Base-by-base conservation (phyloP, 345 rosid genomes). In the Brassica nigra region DNA sequence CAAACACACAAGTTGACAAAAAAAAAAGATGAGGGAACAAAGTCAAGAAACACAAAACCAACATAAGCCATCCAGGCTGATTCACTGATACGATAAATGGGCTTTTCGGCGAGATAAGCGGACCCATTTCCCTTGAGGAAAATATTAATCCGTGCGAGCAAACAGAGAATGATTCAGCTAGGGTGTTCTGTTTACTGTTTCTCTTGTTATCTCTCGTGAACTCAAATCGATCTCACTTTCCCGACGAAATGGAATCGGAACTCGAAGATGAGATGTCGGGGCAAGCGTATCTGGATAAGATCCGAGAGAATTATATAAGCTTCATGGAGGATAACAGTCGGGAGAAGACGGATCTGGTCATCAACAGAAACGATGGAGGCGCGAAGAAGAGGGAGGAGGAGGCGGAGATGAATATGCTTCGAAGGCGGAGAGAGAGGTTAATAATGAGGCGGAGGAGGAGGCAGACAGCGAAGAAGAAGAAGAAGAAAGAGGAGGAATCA, bases 401-500 rank as follows among this genome's bases (percentile, higher is more conserved):
- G 59, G 27, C 23, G 8, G 27, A 16, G 20, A 54, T 54, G 66
- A 62, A 33, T 31, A 70, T 70, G 47, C 49, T 31, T 55, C 3
- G 47, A 54, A 70, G 64, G 64, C 74, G 74, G 18, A 70, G 64
- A 70, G 64, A 70, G 64, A 70, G 74, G 73, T 70, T 52, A 30
- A 31, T 31, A 30, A 31, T 31, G 62, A 70, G 73, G 62, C 39
- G 42, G 30, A 9, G 6, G 73, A 69, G 15, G 39, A 10, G 20
- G 47, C 47, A 39, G 73, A 47, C 44, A 15, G 47, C 47, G 47
- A 39, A 39, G 47, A 15, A 11, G 59, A 49, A 59, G 62, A 69
- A 6, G 62, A 16, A 54, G 59, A 8, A 52, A 7, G 18, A n/a
- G 58, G 58, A 15, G 18, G 59, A 54, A 6, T 54, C 59, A 15